Evolutionary conservation across 2,329 filamentous ascomycete species (phyloP).

Genomic region (Chrysoporthe puriensis): DNA sequence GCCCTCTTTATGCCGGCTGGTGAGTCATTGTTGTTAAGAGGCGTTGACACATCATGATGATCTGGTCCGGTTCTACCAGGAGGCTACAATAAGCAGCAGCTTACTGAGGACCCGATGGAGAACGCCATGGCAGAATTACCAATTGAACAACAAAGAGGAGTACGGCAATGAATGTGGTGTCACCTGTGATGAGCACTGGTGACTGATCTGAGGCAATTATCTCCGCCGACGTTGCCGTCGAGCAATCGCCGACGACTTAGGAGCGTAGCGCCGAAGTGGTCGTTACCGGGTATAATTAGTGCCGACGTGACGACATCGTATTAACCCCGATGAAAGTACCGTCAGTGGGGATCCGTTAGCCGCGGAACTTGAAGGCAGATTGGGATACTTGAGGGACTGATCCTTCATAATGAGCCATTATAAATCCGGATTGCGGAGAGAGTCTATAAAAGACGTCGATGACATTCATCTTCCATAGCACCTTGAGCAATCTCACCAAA

Average conservation of each 20-base stretch:
- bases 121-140: neutral
- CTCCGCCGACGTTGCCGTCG: neutral
- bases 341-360: constrained; percentile 5
- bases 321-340: constrained; percentile 1
- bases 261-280: neutral
- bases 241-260: constrained; percentile 1
- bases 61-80: neutral
- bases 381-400: neutral
- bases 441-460: neutral
- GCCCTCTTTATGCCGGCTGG: neutral
- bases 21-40: neutral
- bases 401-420: neutral
- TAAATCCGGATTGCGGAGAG: neutral
- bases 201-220: neutral
- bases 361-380: neutral
- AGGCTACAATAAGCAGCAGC: neutral
- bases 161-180: neutral
- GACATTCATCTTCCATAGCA: no score
- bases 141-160: neutral
- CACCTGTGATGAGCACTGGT: neutral
- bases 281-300: neutral
- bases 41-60: neutral
- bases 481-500: no score
- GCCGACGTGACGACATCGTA: constrained; percentile 6
- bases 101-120: neutral